phyloP scores from a whole-genome alignment of 1,284 basidiomycete genomes.

The Trichosporon sp. region DNA sequence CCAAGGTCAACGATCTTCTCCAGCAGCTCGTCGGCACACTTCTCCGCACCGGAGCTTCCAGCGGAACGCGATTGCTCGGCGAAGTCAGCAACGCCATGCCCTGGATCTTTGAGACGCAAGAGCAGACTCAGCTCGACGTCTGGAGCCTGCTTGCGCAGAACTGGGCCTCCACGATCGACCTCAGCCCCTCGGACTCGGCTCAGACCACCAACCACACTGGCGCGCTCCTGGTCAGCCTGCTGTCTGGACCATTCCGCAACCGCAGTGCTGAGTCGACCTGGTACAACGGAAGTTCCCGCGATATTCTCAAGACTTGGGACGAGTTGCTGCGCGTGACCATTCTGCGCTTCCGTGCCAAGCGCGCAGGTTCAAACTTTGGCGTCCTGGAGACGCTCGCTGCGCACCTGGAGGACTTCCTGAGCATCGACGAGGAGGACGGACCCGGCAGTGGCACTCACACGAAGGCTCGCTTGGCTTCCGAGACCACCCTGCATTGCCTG shows the following conservation, averaged over 20 bases:
- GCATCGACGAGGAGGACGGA: slow-evolving; percentile 3
- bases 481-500: slow-evolving; percentile 40
- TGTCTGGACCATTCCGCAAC: slow-evolving; percentile 39
- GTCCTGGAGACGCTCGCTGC: slow-evolving; percentile 41
- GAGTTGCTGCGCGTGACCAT: slow-evolving; percentile 32
- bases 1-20: slow-evolving; percentile 15
- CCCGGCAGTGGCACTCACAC: slow-evolving; percentile 3
- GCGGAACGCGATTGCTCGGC: slow-evolving; percentile 33
- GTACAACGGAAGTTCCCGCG: slow-evolving; percentile 26
- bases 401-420: slow-evolving; percentile 35
- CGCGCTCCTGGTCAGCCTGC: slow-evolving; percentile 36
- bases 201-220: slow-evolving; percentile 40
- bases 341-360: slow-evolving; percentile 37
- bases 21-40: slow-evolving; percentile 19
- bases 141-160: slow-evolving; percentile 38
- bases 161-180: slow-evolving; percentile 33
- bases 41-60: slow-evolving; percentile 24
- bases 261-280: slow-evolving; percentile 29
- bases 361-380: slow-evolving; percentile 39
- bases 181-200: slow-evolving; percentile 23
- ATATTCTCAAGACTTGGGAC: slow-evolving; percentile 35
- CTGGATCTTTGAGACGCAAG: slow-evolving; percentile 33
- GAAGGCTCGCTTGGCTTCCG: slow-evolving; percentile 19
- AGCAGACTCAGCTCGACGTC: slow-evolving; percentile 34
- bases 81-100: slow-evolving; percentile 41